Base-by-base conservation (phyloP, 2,329 filamentous ascomycete species). In the Fusarium irregulare region DNA sequence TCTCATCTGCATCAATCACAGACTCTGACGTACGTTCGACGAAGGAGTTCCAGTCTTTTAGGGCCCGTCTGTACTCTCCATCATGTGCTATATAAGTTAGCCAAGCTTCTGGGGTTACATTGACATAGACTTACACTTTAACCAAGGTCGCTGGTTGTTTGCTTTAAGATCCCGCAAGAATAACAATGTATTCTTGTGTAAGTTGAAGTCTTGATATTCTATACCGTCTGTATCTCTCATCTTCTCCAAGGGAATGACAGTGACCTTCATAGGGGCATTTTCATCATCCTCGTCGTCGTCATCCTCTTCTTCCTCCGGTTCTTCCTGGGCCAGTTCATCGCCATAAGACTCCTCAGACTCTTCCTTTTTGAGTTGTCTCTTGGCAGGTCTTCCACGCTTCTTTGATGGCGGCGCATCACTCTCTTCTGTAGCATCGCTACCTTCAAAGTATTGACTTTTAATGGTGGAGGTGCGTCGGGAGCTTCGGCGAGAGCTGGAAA, bases 31-130 rank as follows among this genome's bases (percentile, higher is more conserved):
- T 83, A 12, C 84, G 84, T 71, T 92, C 91, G 37, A 96, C 88
- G 75, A 94, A 97, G 3, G 88, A 87, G 49, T 93, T 88, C 86
- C 93, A 97, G 78, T 97, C 93, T 63, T 91, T 91, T 61, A 94
- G 87, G 2, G 93, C 88, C 57, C 89, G 86, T 63, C 94, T 88
- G 78, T 92, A 97, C 73, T 97, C 92, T 46, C 86, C 85, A 78
- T 97, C 93, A 78, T 96, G 88, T 75, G 89, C 93, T 96, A 59
- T 44, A 49, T 28, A 67, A 66, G 51, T 71, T 21, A 72, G 54
- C 23, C 12, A 23, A 20, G 37, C 9, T n/a, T 23, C 28, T 6
- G 18, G 20, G 25, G 6, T n/a, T 23, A 21, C 37, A 11, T 14
- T 18, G n/a, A 40, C 21, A 2, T 27, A 25, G 25, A 56, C 56